Percentiles rank a stretch among this genome's conserved stretches.
phyloP scores from a whole-genome alignment of 2,329 filamentous ascomycete genomes.

The Pseudogymnoascus verrucosus region DNA sequence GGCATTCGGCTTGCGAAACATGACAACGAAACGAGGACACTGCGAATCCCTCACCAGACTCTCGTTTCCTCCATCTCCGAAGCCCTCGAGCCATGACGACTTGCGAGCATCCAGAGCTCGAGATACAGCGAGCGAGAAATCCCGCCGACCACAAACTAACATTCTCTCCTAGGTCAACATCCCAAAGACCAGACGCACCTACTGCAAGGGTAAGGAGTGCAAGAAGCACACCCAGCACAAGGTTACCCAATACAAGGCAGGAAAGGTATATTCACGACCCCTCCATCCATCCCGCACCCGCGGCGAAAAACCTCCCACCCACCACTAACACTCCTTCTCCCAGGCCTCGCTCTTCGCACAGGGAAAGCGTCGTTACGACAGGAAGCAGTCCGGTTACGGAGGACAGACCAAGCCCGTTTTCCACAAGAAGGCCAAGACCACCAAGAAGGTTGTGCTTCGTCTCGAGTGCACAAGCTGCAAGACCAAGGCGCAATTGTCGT shows the following conservation, averaged over 20 bases:
- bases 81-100: background rate
- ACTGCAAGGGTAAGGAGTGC: constrained; percentile 96
- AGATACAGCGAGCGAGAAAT: constrained; percentile 7
- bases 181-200: constrained; percentile 95
- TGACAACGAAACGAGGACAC: background rate
- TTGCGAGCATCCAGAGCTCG: background rate
- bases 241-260: constrained; percentile 95
- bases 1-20: background rate
- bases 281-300: background rate
- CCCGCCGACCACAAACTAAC: constrained; percentile 5
- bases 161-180: constrained; percentile 66
- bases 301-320: background rate
- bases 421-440: constrained; percentile 99
- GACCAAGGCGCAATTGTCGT: constrained; percentile 92
- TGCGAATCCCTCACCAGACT: background rate
- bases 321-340: constrained; percentile 5
- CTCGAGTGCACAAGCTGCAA: constrained; percentile 97
- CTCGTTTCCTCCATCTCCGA: background rate
- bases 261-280: constrained; percentile 56
- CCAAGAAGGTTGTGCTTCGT: constrained; percentile 99
- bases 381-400: constrained; percentile 99
- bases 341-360: constrained; percentile 89
- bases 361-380: constrained; percentile 99
- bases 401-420: constrained; percentile 99
- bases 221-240: constrained; percentile 85